Evolutionary conservation across 192 early-diverging fungal genomes (phyloP).

Genomic region (Backusella mclennaniae): DNA sequence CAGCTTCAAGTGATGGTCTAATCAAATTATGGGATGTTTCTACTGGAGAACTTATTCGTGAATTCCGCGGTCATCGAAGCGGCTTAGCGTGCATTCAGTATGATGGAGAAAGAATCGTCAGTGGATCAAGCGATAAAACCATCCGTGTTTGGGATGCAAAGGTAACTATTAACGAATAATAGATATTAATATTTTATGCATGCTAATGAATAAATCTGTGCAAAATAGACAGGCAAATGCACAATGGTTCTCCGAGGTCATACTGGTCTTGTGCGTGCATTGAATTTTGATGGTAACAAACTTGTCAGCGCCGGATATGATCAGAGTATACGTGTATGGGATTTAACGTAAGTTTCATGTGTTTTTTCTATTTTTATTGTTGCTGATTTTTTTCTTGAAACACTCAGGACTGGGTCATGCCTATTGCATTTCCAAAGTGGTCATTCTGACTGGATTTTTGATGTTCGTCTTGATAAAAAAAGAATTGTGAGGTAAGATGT

Average conservation of each 20-base stretch:
- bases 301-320: slow-evolving; percentile 94
- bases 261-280: slow-evolving; percentile 76
- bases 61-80: slow-evolving; percentile 71
- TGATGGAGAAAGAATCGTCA: slow-evolving; percentile 79
- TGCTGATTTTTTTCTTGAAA: neutral
- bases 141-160: slow-evolving; percentile 77
- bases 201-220: neutral
- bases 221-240: slow-evolving; percentile 55
- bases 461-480: slow-evolving; percentile 81
- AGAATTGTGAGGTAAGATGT: slow-evolving; percentile 71
- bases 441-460: slow-evolving; percentile 96
- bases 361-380: neutral
- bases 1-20: slow-evolving; percentile 82
- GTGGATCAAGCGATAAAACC: slow-evolving; percentile 75
- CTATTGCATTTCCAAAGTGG: slow-evolving; percentile 70
- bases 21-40: slow-evolving; percentile 78
- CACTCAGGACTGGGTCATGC: slow-evolving; percentile 61
- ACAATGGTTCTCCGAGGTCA: slow-evolving; percentile 59
- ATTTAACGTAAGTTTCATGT: slow-evolving; percentile 48
- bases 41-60: slow-evolving; percentile 66
- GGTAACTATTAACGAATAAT: slow-evolving; percentile 23
- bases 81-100: slow-evolving; percentile 91
- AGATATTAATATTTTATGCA: slow-evolving; percentile 24
- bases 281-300: slow-evolving; percentile 77
- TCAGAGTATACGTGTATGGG: slow-evolving; percentile 94